Evolutionary conservation across 2,329 filamentous ascomycete genomes (phyloP).

Genomic region (Eutypella sp.): DNA sequence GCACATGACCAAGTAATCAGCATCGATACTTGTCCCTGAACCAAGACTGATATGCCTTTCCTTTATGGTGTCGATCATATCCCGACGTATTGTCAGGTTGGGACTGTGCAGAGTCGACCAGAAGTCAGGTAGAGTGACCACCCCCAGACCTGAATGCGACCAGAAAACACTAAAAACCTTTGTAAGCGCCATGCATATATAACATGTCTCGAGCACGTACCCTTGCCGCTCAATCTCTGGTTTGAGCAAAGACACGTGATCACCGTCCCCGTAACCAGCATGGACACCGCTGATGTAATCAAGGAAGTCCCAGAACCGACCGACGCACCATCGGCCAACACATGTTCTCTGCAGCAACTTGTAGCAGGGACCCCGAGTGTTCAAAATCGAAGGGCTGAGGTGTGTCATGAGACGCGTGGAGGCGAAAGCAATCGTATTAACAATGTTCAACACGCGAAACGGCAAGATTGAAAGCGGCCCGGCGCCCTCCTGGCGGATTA

Average conservation of each 20-base stretch:
- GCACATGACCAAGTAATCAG: slow-evolving; percentile 22
- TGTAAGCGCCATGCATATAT: slow-evolving; percentile 2
- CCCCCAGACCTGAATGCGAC: slow-evolving; percentile 18
- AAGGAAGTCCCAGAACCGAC: slow-evolving; percentile 17
- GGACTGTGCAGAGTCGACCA: slow-evolving; percentile 18
- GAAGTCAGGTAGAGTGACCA: slow-evolving; percentile 17
- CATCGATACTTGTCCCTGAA: slow-evolving; percentile 1
- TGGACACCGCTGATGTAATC: slow-evolving; percentile 13
- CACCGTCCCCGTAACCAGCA: slow-evolving; percentile 16
- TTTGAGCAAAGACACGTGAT: slow-evolving; percentile 15
- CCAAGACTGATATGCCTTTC: slow-evolving; percentile 8
- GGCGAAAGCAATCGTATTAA: slow-evolving; percentile 17
- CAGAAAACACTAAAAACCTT: slow-evolving; percentile 17
- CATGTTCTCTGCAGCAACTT: slow-evolving; percentile 12
- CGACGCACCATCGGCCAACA: slow-evolving; percentile 13
- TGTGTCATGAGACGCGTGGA: slow-evolving; percentile 18
- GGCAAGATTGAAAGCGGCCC: slow-evolving; percentile 18
- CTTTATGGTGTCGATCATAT: slow-evolving; percentile 11
- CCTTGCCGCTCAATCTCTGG: slow-evolving; percentile 20
- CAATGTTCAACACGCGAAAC: slow-evolving; percentile 12
- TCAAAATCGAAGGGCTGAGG: slow-evolving; percentile 18
- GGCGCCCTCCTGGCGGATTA: slow-evolving; percentile 19
- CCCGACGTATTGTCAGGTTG: slow-evolving; percentile 12
- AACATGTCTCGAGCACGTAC: slow-evolving; percentile 6
- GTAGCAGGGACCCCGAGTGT: slow-evolving; percentile 12